Conservation (phyloP, 2,329 filamentous ascomycete species). For the Clonostachys rosea region DNA sequence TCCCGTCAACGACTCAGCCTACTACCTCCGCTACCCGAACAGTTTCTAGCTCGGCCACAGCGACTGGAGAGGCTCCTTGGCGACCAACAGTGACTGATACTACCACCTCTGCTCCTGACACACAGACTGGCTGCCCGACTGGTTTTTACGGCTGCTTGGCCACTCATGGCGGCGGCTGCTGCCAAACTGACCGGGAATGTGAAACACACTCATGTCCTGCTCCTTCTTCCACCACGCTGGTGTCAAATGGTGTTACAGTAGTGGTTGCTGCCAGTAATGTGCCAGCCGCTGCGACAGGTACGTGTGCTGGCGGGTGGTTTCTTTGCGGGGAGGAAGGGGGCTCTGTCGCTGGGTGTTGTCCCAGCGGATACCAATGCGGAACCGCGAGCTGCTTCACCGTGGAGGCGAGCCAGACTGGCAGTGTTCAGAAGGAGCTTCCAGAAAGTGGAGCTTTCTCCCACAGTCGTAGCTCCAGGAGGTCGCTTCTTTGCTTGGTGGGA, state of each 20-base stretch:
- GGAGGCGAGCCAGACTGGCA: slow-evolving; percentile 46
- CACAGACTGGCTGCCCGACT: slow-evolving; percentile 62
- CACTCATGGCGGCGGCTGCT: slow-evolving; percentile 78
- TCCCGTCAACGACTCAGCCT: neutral
- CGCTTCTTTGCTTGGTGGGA: neutral
- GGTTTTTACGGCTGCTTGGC: slow-evolving; percentile 91
- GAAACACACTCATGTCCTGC: slow-evolving; percentile 73
- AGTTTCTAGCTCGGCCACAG: slow-evolving; percentile 17
- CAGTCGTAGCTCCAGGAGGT: neutral
- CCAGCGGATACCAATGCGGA: slow-evolving; percentile 70
- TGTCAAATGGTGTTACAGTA: slow-evolving; percentile 66
- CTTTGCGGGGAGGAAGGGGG: slow-evolving; percentile 54
- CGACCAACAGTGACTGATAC: slow-evolving; percentile 29
- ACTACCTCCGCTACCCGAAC: slow-evolving; percentile 7
- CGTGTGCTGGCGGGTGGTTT: slow-evolving; percentile 78
- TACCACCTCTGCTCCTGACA: slow-evolving; percentile 3
- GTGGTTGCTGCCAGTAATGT: slow-evolving; percentile 54
- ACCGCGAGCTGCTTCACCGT: slow-evolving; percentile 63
- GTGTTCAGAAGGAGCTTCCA: slow-evolving; percentile 50
- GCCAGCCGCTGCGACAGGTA: slow-evolving; percentile 34
- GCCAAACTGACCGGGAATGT: slow-evolving; percentile 82
- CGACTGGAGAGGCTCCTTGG: slow-evolving; percentile 34
- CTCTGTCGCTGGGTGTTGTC: slow-evolving; percentile 79
- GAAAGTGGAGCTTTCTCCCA: slow-evolving; percentile 3
- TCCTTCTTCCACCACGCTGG: slow-evolving; percentile 53